Base-by-base conservation (phyloP, 495 filamentous ascomycete species). In the Neurospora sp. region DNA sequence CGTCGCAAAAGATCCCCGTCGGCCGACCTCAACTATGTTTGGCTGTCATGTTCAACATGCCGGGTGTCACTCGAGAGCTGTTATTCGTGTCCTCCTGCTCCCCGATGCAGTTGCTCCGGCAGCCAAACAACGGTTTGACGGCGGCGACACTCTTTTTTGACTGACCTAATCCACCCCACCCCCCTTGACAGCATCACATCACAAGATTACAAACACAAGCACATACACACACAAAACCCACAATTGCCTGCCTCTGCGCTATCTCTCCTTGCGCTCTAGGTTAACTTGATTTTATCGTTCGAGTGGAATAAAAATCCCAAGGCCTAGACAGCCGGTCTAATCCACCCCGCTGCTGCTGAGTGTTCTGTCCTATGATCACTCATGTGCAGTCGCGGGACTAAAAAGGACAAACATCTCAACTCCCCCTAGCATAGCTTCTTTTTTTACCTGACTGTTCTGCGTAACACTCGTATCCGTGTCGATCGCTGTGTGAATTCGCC, bases 301-400 rank as follows among this genome's bases (percentile, higher is more conserved):
- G 83, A 74, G 84, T 88, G 87, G 86, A 82, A 88, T 83, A 89
- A 81, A 73, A 81, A 88, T 73, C 81, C 80, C 81, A 85, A 76
- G 86, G 87, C 83, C 85, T 87, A 87, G 87, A 89, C 87, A 89
- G 83, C 87, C 86, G 77, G 87, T 87, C 86, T 83, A 76, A 84
- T 89, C 87, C 87, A 89, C 87, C 87, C 87, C 84, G 86, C 82
- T 85, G 83, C 81, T 82, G 83, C 81, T 62, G 54, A 62, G 54
- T 66, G 54, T 66, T 66, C 54, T 66, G 54, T 66, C 54, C 54
- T 66, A 66, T 66, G 54, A 66, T 78, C 78, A 82, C 14, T 39
- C 69, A 35, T 78, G 84, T 88, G 83, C 83, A 84, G 81, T 81
- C 84, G 83, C 83, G 82, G 87, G 87, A 89, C 87, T 89, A 88